Percentiles rank a stretch among this genome's conserved stretches.
These are phyloP conservation scores for Petunia hybrid DNA, from an alignment of 305 asterid genomes.

Conservation along the genomic window DNA sequence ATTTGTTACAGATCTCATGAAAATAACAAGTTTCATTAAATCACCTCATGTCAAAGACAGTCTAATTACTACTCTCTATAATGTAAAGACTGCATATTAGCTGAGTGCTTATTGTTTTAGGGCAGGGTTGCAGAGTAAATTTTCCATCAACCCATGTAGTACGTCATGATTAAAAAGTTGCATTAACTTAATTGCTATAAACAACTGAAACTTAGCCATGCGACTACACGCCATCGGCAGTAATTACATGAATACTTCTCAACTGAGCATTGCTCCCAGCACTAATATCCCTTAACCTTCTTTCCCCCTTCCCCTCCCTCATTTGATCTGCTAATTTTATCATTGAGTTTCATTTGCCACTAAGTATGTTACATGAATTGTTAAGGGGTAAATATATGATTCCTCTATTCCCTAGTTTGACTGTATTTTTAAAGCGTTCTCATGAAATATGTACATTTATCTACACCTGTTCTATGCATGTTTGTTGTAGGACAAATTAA, in stretches of 20 bases:
- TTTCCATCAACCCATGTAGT: background rate
- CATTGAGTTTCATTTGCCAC: background rate
- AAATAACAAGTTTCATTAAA: background rate
- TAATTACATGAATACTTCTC: constrained; percentile 1
- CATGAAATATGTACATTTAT: too few species aligned
- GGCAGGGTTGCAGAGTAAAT: background rate
- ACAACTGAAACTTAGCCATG: background rate
- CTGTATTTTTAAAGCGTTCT: too few species aligned
- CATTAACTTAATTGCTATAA: background rate
- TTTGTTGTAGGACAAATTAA: background rate
- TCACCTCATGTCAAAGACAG: too few species aligned
- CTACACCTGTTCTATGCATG: background rate
- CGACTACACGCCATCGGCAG: background rate
- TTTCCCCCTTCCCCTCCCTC: background rate
- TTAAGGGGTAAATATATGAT: background rate
- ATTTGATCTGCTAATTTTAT: constrained; percentile 20
- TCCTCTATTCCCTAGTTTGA: too few species aligned
- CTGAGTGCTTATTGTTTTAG: background rate
- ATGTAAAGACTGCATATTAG: too few species aligned
- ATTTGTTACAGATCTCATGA: background rate
- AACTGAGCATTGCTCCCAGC: background rate
- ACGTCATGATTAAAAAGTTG: constrained; percentile 15
- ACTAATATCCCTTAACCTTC: background rate
- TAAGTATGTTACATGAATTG: background rate
- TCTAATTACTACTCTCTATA: too few species aligned